phyloP scores from a whole-genome alignment of 345 rosid species.

The Cardamine occulta region DNA sequence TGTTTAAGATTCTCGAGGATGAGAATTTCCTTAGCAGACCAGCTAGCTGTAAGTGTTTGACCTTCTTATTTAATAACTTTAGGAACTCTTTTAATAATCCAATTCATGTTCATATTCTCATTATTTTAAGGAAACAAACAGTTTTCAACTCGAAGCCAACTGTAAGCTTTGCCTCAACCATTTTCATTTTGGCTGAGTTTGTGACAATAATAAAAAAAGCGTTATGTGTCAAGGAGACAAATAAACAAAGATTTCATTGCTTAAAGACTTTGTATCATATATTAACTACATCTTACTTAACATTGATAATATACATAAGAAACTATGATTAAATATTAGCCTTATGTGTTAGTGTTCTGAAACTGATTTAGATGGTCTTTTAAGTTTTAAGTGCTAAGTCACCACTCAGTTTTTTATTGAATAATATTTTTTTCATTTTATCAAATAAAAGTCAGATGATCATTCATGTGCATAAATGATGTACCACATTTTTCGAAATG shows the following conservation, averaged over 20 bases:
- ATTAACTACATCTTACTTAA: constrained; percentile 23
- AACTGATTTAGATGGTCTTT: constrained; percentile 15
- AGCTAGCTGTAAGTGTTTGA: constrained; percentile 43
- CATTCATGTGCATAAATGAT: constrained; percentile 15
- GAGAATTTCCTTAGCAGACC: constrained; percentile 28
- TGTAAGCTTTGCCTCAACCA: constrained; percentile 33
- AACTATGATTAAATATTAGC: constrained; percentile 4
- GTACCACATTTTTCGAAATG: not conserved
- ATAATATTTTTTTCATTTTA: not conserved
- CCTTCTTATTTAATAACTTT: constrained; percentile 26
- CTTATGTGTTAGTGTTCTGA: constrained; percentile 21
- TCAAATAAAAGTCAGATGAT: not conserved
- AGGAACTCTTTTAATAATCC: constrained; percentile 6
- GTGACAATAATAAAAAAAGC: not conserved
- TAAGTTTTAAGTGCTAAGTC: constrained; percentile 36
- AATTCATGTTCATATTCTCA: constrained; percentile 20
- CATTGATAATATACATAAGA: constrained; percentile 3
- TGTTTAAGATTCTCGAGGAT: constrained; percentile 37
- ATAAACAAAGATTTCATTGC: constrained; percentile 38
- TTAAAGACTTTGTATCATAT: constrained; percentile 25
- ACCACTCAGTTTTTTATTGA: constrained; percentile 22
- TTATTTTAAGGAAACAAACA: not conserved
- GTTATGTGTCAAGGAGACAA: constrained; percentile 27
- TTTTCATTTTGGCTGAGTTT: constrained; percentile 34
- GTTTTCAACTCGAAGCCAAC: constrained; percentile 38